phyloP scores from a whole-genome alignment of 805 yeast genomes.

The Cyberlindnera americana region DNA sequence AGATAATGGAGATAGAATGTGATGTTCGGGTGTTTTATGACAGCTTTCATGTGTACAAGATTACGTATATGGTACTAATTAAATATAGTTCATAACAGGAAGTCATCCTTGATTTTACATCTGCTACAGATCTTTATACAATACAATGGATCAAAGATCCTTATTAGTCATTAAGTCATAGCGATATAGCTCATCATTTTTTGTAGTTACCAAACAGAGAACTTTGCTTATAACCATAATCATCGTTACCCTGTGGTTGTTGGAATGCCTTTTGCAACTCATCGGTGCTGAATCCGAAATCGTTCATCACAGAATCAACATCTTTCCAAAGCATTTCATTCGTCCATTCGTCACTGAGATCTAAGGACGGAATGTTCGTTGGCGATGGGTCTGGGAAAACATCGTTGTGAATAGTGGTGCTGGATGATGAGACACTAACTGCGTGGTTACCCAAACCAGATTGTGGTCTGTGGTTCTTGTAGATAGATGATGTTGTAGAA shows the following conservation, averaged over 20 bases:
- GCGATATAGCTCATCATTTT: not conserved
- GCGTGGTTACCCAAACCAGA: slow-evolving; percentile 4
- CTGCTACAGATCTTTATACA: no score
- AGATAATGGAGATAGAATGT: no score
- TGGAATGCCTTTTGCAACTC: slow-evolving; percentile 13
- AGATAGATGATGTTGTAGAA: slow-evolving; percentile 4
- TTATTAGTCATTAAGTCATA: slow-evolving; percentile 1
- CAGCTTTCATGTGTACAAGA: no score
- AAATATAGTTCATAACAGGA: no score
- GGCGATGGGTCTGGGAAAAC: slow-evolving; percentile 18
- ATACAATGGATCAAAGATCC: no score
- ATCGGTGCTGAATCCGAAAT: slow-evolving; percentile 77
- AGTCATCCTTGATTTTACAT: no score
- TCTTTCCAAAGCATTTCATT: slow-evolving; percentile 58
- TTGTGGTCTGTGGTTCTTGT: slow-evolving; percentile 3
- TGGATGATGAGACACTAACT: slow-evolving; percentile 1
- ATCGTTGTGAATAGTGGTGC: slow-evolving; percentile 1
- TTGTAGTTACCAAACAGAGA: slow-evolving; percentile 6
- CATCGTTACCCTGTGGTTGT: not conserved
- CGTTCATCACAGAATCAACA: slow-evolving; percentile 86
- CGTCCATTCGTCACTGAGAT: slow-evolving; percentile 40
- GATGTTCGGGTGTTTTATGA: no score
- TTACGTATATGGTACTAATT: no score
- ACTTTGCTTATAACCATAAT: slow-evolving; percentile 1
- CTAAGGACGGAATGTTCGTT: slow-evolving; percentile 28